Conservation (phyloP, 1,139 yeast genomes). For the Candida tunisiensis region DNA sequence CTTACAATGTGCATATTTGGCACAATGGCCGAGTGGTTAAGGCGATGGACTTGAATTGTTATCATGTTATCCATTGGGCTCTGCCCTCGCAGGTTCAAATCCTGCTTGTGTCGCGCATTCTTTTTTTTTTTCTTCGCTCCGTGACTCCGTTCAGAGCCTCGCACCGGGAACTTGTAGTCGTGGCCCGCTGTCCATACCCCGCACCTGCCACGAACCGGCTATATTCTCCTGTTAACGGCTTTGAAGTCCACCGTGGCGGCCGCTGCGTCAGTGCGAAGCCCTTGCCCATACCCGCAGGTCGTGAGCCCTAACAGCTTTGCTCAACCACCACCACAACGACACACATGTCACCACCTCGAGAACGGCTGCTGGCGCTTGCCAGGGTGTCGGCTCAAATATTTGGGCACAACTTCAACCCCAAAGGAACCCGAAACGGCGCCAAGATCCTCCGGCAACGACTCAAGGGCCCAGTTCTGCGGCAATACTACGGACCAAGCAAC, state of each 20-base stretch:
- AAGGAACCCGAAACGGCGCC: constrained; percentile 54
- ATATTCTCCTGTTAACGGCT: too few relatives aligned
- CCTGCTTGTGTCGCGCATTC: constrained; percentile 14
- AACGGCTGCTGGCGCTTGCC: constrained; percentile 36
- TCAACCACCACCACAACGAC: too few relatives aligned
- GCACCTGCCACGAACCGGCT: too few relatives aligned
- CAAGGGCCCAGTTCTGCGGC: constrained; percentile 55
- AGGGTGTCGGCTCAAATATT: constrained; percentile 45
- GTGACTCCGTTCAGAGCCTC: not conserved
- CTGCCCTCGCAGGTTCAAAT: constrained; percentile 18
- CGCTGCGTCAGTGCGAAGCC: too few relatives aligned
- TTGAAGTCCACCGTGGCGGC: too few relatives aligned
- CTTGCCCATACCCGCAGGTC: too few relatives aligned
- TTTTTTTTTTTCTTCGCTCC: not conserved
- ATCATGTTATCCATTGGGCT: constrained; percentile 11
- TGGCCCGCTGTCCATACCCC: too few relatives aligned
- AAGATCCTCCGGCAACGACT: constrained; percentile 57
- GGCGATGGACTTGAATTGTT: constrained; percentile 1
- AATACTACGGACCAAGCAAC: too few relatives aligned
- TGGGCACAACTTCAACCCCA: constrained; percentile 54
- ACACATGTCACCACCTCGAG: constrained; percentile 8
- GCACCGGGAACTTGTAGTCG: too few relatives aligned
- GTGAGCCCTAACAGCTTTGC: too few relatives aligned
- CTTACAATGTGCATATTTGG: not conserved
- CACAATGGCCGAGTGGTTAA: constrained; percentile 1